These are phyloP conservation scores for Globisporangium perplexum DNA, from an alignment of 352 stramenopile genomes.

Conservation along the genomic window DNA sequence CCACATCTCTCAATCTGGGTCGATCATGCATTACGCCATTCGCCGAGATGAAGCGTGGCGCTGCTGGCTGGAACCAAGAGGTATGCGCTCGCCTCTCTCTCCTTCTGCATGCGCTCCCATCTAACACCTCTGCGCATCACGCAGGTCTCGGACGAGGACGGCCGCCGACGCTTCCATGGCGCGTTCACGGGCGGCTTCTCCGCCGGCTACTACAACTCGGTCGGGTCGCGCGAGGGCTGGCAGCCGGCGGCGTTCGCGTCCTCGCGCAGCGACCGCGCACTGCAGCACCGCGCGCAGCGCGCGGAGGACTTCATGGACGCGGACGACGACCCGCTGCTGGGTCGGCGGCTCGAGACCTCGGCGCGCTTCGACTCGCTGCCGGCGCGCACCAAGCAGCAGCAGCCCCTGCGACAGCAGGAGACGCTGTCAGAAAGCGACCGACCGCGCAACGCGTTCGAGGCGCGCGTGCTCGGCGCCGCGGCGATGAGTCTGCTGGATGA, in stretches of 20 bases:
- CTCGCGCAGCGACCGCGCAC: constrained; percentile 38
- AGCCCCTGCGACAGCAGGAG: no score
- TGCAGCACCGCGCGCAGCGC: constrained; percentile 32
- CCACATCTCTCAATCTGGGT: background rate
- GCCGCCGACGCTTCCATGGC: constrained; percentile 86
- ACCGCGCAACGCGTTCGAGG: constrained; percentile 12
- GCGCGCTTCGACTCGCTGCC: constrained; percentile 62
- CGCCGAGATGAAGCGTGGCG: constrained; percentile 34
- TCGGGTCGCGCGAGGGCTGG: constrained; percentile 88
- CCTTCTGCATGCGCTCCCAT: background rate
- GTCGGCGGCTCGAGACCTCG: constrained; percentile 65
- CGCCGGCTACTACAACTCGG: constrained; percentile 93
- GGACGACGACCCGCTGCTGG: constrained; percentile 88
- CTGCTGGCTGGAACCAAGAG: constrained; percentile 50
- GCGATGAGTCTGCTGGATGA: constrained; percentile 62
- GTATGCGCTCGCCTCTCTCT: constrained; percentile 15
- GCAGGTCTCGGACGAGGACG: constrained; percentile 69
- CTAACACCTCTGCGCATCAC: background rate
- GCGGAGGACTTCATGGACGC: constrained; percentile 94
- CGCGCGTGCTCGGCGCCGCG: constrained; percentile 1
- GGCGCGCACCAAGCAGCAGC: constrained; percentile 20
- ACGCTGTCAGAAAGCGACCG: background rate
- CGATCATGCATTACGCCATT: background rate
- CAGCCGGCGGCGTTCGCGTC: constrained; percentile 76
- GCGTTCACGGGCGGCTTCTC: constrained; percentile 94